These are phyloP conservation scores for Amanita rimosa DNA, from an alignment of 768 basidiomycete species.

Conservation along the genomic window DNA sequence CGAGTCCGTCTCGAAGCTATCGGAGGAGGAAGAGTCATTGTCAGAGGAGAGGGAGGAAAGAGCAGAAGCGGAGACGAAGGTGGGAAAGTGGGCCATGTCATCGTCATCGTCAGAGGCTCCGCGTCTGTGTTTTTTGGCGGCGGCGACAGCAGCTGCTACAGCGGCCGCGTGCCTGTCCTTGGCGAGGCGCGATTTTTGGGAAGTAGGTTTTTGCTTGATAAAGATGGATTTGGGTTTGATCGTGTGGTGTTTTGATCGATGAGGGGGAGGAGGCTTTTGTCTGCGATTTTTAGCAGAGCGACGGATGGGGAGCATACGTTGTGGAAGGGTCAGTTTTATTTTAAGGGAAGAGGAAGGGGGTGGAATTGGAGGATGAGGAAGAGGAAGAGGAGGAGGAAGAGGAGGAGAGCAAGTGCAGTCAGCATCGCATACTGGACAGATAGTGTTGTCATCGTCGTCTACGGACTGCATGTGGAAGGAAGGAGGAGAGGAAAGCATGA, in stretches of 20 bases:
- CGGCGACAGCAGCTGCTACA: slow-evolving; percentile 13
- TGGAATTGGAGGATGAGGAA: too few relatives aligned
- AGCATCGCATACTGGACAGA: slow-evolving; percentile 86
- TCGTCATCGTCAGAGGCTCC: slow-evolving; percentile 10
- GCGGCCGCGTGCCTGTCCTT: slow-evolving; percentile 7
- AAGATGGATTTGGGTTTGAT: slow-evolving; percentile 5
- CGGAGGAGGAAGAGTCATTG: slow-evolving; percentile 34
- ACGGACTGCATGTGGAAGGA: slow-evolving; percentile 6
- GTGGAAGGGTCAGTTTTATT: slow-evolving; percentile 63
- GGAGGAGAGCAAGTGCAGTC: slow-evolving; percentile 65
- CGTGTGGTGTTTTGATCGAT: slow-evolving; percentile 8
- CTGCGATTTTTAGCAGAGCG: slow-evolving; percentile 3
- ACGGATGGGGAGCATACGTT: slow-evolving; percentile 37
- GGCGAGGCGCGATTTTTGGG: slow-evolving; percentile 11
- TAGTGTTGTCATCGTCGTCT: slow-evolving; percentile 74
- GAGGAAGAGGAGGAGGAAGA: too few relatives aligned
- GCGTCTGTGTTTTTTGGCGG: slow-evolving; percentile 23
- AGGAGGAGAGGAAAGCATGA: not conserved
- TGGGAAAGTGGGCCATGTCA: slow-evolving; percentile 34
- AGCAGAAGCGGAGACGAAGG: slow-evolving; percentile 56
- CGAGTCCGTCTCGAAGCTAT: slow-evolving; percentile 42
- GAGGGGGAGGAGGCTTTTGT: not conserved
- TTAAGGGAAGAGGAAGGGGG: slow-evolving; percentile 38
- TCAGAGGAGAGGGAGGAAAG: slow-evolving; percentile 40
- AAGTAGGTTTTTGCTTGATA: slow-evolving; percentile 9